phyloP scores from a whole-genome alignment of 345 rosid species.

The Populus davidiana region DNA sequence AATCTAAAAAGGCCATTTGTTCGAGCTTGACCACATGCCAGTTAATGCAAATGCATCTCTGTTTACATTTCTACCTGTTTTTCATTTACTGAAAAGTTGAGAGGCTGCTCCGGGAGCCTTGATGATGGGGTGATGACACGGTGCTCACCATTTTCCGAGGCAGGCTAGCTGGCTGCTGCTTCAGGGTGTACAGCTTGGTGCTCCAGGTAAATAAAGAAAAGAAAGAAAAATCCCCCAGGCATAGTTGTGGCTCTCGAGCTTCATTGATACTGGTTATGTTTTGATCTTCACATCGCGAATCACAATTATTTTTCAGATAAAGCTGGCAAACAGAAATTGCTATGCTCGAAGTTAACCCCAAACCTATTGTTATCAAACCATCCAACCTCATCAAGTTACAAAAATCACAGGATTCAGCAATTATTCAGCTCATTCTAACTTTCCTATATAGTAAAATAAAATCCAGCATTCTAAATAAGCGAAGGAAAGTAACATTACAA shows the following conservation, averaged over 20 bases:
- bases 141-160: neutral
- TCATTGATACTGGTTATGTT: no score
- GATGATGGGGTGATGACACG: neutral
- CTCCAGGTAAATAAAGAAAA: neutral
- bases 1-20: neutral
- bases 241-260: no score
- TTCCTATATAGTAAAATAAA: neutral
- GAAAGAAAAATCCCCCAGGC: no score
- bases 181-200: neutral
- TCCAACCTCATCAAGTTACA: neutral
- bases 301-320: neutral
- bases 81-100: neutral
- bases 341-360: no score
- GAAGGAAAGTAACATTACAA: neutral
- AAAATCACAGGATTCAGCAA: neutral
- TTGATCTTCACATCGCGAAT: no score
- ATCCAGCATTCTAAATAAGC: neutral
- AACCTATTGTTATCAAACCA: neutral
- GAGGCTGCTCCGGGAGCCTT: neutral
- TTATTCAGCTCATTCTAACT: neutral
- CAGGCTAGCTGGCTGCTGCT: neutral
- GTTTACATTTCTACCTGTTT: neutral
- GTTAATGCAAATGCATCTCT: neutral
- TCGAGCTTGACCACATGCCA: neutral
- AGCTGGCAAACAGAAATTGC: neutral